Evolutionary conservation across 805 yeast species (phyloP), one percentile per base, ranked within the genome.

Genomic region (Ogataea minuta): DNA sequence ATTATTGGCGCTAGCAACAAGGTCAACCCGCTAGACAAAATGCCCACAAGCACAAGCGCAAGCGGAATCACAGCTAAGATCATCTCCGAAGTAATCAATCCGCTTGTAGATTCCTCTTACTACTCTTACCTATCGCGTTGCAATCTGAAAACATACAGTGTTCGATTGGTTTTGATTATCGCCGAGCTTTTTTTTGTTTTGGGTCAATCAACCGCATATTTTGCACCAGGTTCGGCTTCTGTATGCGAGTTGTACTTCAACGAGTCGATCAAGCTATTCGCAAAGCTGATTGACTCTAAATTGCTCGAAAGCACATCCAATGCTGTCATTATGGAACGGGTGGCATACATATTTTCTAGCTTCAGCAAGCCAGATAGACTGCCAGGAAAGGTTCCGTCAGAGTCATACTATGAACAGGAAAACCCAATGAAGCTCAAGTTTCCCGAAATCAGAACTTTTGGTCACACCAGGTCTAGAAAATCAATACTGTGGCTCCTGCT

Each of bases 91-190:
- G 66, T 69, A 23, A 65, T 79, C 6, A 79, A 68, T 45, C 84
- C 84, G 1, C 63, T 77, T 56, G 60, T 85, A 43, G 95, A 88
- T 47, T 76, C 86, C 24, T 72, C 88, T 3, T 71, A 79, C 25
- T 88, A 87, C 55, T 79, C 93, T 0, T 87, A 82, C 54, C 67
- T 79, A 19, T 83, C 91, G 9, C 70, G 95, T 35, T 72, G 84
- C 54, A 77, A 78, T 33, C 66, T 82, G 46, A 81, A 79, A 46
- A 74, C 84, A 0, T 85, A 82, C 51, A 84, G 88, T 2, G 63
- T 88, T 9, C 71, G 95, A 44, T 72, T 89, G 25, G 66, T 83
- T 31, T 50, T 89, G 19, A 58, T 85, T 2, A 73, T 82, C 2
- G 74, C 86, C 0, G 97, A 90, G 53, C 66, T 88, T n/a, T 76